Percentiles rank a stretch among this genome's conserved stretches.
phyloP scores from a whole-genome alignment of 2,329 filamentous ascomycete species.

The Trichocomaceae sp. region DNA sequence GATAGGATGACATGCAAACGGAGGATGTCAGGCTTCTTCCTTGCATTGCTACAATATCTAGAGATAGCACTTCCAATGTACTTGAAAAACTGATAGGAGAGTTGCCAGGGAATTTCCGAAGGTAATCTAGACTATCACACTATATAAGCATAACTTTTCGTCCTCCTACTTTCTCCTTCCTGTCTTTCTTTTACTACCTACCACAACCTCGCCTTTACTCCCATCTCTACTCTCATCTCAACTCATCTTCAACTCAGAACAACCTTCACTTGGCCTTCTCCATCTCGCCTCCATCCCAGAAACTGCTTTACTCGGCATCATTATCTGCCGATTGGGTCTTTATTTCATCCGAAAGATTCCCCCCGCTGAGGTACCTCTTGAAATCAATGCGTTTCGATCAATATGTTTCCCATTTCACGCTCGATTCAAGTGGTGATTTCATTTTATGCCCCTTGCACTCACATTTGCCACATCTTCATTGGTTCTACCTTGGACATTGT shows the following conservation, averaged over 20 bases:
- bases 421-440: background rate
- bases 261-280: background rate
- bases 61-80: background rate
- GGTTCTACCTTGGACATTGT: too few species aligned
- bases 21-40: background rate
- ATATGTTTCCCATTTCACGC: too few species aligned
- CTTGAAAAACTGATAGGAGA: background rate
- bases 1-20: background rate
- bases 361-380: too few species aligned
- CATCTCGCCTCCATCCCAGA: background rate
- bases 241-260: background rate
- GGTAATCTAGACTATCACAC: background rate
- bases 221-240: background rate
- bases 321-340: background rate
- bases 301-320: background rate
- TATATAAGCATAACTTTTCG: background rate
- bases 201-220: background rate
- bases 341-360: too few species aligned
- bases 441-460: background rate
- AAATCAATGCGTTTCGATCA: too few species aligned
- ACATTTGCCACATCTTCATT: too few species aligned
- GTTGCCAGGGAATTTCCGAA: too few species aligned
- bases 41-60: background rate
- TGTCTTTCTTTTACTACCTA: background rate
- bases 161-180: background rate